Base-by-base conservation (phyloP, 2,329 filamentous ascomycete genomes). In the Neospermospora avenae region DNA sequence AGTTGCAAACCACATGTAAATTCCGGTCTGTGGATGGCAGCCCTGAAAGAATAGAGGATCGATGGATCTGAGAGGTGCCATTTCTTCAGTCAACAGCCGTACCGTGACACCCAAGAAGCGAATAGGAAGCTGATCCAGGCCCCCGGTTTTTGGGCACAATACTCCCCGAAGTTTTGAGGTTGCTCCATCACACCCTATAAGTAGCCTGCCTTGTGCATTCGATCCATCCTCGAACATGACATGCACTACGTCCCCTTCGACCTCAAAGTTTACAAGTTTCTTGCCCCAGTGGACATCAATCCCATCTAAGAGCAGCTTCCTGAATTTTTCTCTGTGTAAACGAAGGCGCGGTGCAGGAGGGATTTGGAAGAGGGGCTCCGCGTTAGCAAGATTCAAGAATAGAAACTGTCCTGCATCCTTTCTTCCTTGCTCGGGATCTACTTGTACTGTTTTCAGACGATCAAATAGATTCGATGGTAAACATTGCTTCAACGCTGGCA, bases 21-120 rank as follows among this genome's bases (percentile, higher is more conserved):
- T 75, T 44, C 81, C 75, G 3, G 81, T 79, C 25, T 74, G 70
- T 0, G 82, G 81, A 39, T 83, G 77, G 0, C 77, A 76, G 0
- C 82, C 82, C 54, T 84, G 81, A 20, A 84, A 75, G 53, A 84
- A 81, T 44, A 78, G 81, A 0, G 82, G 78, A 56, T 85, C 82
- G 0, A 84, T 74, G 1, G 72, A 72, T 5, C 74, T 73, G 2
- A 83, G 73, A 0, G 76, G 75, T 1, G 71, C 68, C 18, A 80
- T 74, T 41, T 81, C 70, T 16, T 76, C 72, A 0, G 74, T 69
- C 0, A 76, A 72, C 35, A 80, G 75, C 0, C 75, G 65, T 6
- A 78, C 66, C 44, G 76, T 79, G 10, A 77, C 73, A 2, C 82
- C 81, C 1, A 84, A 70, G 48, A 82, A 68, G 34, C 78, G 73